Percentiles rank a stretch among this genome's conserved stretches.
Conservation (phyloP, 2,329 filamentous ascomycete species). For the Beauveria medogensis region DNA sequence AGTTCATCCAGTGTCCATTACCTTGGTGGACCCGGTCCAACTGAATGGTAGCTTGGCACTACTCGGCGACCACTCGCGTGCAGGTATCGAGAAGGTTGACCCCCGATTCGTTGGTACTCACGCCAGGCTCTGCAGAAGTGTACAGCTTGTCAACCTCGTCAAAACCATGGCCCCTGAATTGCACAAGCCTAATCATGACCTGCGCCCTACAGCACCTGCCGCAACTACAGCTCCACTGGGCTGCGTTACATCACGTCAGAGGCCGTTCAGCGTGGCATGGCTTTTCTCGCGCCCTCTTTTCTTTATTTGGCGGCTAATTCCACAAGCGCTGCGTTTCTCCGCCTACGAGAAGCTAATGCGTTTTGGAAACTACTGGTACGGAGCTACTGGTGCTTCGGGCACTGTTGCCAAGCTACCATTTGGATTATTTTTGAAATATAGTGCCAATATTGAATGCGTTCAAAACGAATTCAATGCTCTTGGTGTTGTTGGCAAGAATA, state of each 20-base stretch:
- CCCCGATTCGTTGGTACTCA: slow-evolving; percentile 23
- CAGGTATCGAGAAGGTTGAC: slow-evolving; percentile 19
- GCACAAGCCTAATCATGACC: too few species aligned
- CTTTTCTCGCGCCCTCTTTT: neutral
- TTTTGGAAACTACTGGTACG: neutral
- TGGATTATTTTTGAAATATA: neutral
- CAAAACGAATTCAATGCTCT: neutral
- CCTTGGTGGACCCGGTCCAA: slow-evolving; percentile 12
- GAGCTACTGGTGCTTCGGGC: neutral
- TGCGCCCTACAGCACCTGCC: too few species aligned
- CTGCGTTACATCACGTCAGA: too few species aligned
- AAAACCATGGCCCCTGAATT: slow-evolving; percentile 9
- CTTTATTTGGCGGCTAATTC: neutral
- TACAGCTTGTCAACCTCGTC: slow-evolving; percentile 15
- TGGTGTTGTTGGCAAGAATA: neutral
- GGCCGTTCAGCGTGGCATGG: too few species aligned
- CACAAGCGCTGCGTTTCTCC: neutral
- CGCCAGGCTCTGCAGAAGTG: slow-evolving; percentile 9
- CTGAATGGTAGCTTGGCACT: slow-evolving; percentile 19
- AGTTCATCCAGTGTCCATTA: slow-evolving; percentile 2
- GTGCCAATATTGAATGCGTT: neutral
- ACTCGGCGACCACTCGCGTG: slow-evolving; percentile 25
- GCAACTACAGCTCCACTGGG: too few species aligned
- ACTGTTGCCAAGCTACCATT: neutral
- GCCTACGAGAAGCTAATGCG: neutral